Conservation (phyloP, 495 filamentous ascomycete genomes). For the Opeltia flavorubescens region DNA sequence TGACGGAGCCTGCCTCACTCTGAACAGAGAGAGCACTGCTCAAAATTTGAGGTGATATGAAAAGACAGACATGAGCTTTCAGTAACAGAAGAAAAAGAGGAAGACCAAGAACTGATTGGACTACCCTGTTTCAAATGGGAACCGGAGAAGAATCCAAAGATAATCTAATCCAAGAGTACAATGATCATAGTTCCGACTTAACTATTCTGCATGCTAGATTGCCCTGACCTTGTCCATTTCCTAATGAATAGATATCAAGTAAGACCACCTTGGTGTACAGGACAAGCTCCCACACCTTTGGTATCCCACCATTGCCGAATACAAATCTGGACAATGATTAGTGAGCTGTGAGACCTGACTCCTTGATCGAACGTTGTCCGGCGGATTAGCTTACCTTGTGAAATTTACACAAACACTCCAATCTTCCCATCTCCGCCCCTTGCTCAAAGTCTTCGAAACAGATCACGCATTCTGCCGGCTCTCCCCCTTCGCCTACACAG, state of each 20-base stretch:
- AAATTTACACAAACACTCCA: conserved; percentile 91
- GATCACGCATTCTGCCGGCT: conserved; percentile 66
- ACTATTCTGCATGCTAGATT: too few species aligned
- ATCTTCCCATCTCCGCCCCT: conserved; percentile 63
- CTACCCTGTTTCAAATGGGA: too few species aligned
- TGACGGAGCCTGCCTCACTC: too few species aligned
- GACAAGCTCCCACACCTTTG: conserved; percentile 16
- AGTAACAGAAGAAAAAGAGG: too few species aligned
- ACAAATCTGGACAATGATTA: conserved; percentile 7
- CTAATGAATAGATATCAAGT: conserved; percentile 1
- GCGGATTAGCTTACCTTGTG: conserved; percentile 54
- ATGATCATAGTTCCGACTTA: too few species aligned
- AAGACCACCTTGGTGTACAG: conserved; percentile 15
- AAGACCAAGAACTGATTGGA: too few species aligned
- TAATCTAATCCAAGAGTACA: too few species aligned
- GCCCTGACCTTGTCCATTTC: too few species aligned
- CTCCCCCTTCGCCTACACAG: conserved; percentile 50
- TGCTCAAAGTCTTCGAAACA: conserved; percentile 93
- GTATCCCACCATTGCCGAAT: conserved; percentile 20
- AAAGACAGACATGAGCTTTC: too few species aligned
- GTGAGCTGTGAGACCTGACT: background rate
- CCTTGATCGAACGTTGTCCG: conserved; percentile 8
- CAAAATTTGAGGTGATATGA: too few species aligned
- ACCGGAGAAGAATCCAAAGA: too few species aligned
- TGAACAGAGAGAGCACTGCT: too few species aligned